A percentile compares a stretch with the other conserved stretches of the same genome.
Evolutionary conservation across 306 rosid genomes (phyloP).

Genomic region (Citrullus colocynthis): DNA sequence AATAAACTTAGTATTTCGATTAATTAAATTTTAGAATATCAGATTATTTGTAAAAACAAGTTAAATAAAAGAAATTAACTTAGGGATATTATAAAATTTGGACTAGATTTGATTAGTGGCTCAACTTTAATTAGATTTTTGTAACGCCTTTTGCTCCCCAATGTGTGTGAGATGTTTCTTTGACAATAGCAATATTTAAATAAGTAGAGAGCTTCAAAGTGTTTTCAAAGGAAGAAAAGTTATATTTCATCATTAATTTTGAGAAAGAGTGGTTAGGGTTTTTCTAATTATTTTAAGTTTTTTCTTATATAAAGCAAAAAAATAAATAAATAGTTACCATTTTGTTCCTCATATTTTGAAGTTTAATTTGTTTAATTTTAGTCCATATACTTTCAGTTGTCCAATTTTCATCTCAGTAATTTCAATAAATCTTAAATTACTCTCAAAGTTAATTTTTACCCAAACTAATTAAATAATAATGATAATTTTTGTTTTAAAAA

Average conservation of each 20-base stretch:
- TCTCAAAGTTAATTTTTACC: no score
- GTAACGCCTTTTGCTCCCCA: not conserved
- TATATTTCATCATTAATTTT: not conserved
- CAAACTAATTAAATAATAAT: no score
- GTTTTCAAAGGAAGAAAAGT: not conserved
- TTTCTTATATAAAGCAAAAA: no score
- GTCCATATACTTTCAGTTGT: no score
- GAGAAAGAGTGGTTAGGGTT: not conserved
- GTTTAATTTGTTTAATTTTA: no score
- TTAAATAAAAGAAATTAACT: no score
- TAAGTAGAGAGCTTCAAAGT: not conserved
- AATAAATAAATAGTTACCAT: no score
- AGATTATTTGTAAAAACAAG: not conserved
- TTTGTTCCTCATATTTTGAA: no score
- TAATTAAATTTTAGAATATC: not conserved
- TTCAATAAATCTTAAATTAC: no score
- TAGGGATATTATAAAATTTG: not conserved
- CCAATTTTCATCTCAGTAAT: no score
- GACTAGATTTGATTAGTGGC: not conserved
- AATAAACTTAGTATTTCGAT: not conserved
- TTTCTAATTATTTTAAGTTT: not conserved
- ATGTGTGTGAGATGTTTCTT: not conserved
- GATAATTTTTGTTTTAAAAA: no score
- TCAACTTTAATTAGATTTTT: not conserved
- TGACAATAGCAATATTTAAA: not conserved